Base-by-base conservation (phyloP, 805 yeast genomes). In the Blastobotrys terrestris region DNA sequence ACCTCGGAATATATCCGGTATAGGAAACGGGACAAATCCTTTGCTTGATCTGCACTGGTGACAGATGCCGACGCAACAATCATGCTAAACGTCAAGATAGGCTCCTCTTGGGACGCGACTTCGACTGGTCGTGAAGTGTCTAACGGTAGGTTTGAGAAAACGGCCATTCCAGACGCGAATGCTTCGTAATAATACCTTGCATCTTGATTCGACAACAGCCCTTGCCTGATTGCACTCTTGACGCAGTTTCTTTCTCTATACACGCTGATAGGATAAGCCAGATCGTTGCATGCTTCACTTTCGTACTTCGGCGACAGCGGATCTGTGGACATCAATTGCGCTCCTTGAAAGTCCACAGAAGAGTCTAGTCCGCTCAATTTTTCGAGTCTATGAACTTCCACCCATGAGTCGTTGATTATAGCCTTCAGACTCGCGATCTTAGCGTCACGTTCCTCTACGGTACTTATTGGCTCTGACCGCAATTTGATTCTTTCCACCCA, bases 381-480 rank as follows among this genome's bases (percentile, higher is more conserved):
- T 39, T 45, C 40, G n/a, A 45, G 31, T 7, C 22, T 5, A 26
- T 21, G 39, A n/a, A 45, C 22, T 21, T 45, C 48, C 15, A 18
- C 20, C 35, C 48, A 26, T 21, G 48, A 21, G 6, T 31, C 39
- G 14, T 45, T 45, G 40, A 45, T 45, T 7, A 45, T 15, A 4
- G 19, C 39, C 48, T 45, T 20, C 39, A 45, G 39, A 31, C 22
- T 31, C 6, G 48, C 48, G 22, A 45, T 45, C 18, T 45, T 45
- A n/a, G 19, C 39, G 20, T 16, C 31, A 7, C 39, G 4, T n/a
- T 21, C 39, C 5, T 45, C 39, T 8, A 26, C 48, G 14, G 20
- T 45, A 5, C 15, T 45, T 3, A 21, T 31, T 4, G 31, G 26
- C 7, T 15, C 48, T 19, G 40, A 6, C 20, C 39, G 14, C n/a